Conservation (phyloP, 345 rosid genomes). For the Geranium rotundifolium region DNA sequence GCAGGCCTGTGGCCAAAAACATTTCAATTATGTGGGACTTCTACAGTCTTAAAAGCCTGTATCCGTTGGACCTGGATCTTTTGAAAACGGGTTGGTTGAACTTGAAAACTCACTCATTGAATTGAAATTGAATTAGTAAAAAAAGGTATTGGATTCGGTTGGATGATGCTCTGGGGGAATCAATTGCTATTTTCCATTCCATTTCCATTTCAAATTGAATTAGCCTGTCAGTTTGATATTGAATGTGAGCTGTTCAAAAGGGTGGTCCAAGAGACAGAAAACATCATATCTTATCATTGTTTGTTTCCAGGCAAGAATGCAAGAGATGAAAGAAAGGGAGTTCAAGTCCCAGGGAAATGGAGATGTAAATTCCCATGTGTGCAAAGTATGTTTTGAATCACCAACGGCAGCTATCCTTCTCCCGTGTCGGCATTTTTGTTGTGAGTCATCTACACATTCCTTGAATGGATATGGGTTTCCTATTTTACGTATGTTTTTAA, state of each 20-base stretch:
- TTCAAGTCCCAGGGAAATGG: slow-evolving; percentile 54
- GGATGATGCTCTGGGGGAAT: too few species aligned
- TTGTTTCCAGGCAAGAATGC: slow-evolving; percentile 73
- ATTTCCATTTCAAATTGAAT: too few species aligned
- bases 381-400: slow-evolving; percentile 97
- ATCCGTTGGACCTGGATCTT: too few species aligned
- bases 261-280: background rate
- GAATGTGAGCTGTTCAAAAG: background rate
- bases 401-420: slow-evolving; percentile 94
- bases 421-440: slow-evolving; percentile 97
- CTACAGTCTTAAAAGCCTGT: background rate
- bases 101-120: too few species aligned
- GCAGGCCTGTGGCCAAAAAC: too few species aligned
- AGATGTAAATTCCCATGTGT: slow-evolving; percentile 80
- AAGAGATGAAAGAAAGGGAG: slow-evolving; percentile 97
- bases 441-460: slow-evolving; percentile 37
- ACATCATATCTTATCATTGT: slow-evolving; percentile 1
- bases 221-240: background rate
- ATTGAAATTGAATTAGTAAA: too few species aligned
- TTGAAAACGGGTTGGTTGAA: too few species aligned
- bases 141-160: too few species aligned
- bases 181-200: too few species aligned
- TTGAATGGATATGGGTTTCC: background rate
- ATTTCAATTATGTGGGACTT: too few species aligned
- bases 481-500: background rate